Conservation (phyloP, 805 yeast species). For the Saccharomycopsis selenospora region DNA sequence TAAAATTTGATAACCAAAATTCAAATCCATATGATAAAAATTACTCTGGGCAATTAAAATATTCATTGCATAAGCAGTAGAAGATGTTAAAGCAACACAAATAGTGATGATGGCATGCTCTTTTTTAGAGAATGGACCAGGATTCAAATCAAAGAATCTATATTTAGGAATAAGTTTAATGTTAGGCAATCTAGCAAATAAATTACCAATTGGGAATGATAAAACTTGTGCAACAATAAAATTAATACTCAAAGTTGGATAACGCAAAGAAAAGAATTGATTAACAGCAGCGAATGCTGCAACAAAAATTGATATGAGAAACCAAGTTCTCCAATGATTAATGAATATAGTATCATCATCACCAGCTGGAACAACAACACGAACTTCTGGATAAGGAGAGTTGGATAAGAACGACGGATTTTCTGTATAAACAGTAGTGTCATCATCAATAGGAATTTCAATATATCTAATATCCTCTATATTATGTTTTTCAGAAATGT, state of each 20-base stretch:
- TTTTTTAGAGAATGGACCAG: conserved; percentile 45
- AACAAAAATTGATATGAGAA: conserved; percentile 45
- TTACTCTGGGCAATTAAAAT: conserved; percentile 44
- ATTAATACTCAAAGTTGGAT: conserved; percentile 45
- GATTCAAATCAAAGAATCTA: conserved; percentile 37
- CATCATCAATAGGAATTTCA: conserved; percentile 17
- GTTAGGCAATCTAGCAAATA: conserved; percentile 33
- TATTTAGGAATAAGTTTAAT: conserved; percentile 28
- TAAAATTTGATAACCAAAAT: conserved; percentile 48
- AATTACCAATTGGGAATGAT: conserved; percentile 51
- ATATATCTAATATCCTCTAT: conserved; percentile 1
- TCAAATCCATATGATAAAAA: conserved; percentile 39
- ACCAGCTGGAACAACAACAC: conserved; percentile 54
- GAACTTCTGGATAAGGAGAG: conserved; percentile 39
- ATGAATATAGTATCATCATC: conserved; percentile 45
- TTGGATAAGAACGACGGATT: conserved; percentile 12
- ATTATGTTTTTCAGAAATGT: conserved; percentile 2
- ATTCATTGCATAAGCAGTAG: conserved; percentile 53
- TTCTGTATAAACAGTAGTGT: neutral
- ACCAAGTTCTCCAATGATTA: conserved; percentile 51
- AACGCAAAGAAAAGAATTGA: conserved; percentile 49
- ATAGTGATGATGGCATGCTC: conserved; percentile 54
- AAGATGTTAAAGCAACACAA: conserved; percentile 40
- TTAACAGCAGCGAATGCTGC: conserved; percentile 54
- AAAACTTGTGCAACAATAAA: conserved; percentile 51